phyloP scores from a whole-genome alignment of 805 yeast genomes.

The Zygoascus flipseniorum region DNA sequence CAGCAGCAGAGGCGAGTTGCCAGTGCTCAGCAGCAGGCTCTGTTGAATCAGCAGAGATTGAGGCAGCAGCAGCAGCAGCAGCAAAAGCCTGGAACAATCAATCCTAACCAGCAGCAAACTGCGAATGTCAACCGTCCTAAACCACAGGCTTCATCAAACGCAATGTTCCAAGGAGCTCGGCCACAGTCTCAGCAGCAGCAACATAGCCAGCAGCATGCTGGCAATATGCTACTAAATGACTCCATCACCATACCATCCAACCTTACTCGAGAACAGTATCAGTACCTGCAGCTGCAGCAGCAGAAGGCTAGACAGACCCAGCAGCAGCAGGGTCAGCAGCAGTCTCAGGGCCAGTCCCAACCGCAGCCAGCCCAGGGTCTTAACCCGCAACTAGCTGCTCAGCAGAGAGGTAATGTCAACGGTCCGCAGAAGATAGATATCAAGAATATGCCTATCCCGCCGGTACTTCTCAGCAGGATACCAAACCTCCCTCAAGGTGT shows the following conservation, averaged over 20 bases:
- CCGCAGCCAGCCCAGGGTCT: constrained; percentile 12
- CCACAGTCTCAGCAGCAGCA: constrained; percentile 12
- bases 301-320: constrained; percentile 13
- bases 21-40: constrained; percentile 8
- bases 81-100: constrained; percentile 11
- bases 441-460: constrained; percentile 66
- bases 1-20: constrained; percentile 5
- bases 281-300: constrained; percentile 12
- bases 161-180: constrained; percentile 13
- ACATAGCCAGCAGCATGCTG: constrained; percentile 18
- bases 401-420: constrained; percentile 14
- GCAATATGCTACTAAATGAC: constrained; percentile 10
- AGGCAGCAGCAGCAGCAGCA: constrained; percentile 10
- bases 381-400: constrained; percentile 14
- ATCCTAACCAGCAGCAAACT: constrained; percentile 1
- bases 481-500: constrained; percentile 74
- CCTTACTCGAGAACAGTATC: constrained; percentile 13
- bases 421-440: constrained; percentile 28
- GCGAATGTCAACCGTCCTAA: constrained; percentile 3
- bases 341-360: constrained; percentile 11
- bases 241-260: constrained; percentile 8
- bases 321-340: constrained; percentile 16
- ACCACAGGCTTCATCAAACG: neutral
- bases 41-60: constrained; percentile 2
- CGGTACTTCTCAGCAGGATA: constrained; percentile 50